phyloP scores from a whole-genome alignment of 2,329 filamentous ascomycete species.

The Fusarium albidum region DNA sequence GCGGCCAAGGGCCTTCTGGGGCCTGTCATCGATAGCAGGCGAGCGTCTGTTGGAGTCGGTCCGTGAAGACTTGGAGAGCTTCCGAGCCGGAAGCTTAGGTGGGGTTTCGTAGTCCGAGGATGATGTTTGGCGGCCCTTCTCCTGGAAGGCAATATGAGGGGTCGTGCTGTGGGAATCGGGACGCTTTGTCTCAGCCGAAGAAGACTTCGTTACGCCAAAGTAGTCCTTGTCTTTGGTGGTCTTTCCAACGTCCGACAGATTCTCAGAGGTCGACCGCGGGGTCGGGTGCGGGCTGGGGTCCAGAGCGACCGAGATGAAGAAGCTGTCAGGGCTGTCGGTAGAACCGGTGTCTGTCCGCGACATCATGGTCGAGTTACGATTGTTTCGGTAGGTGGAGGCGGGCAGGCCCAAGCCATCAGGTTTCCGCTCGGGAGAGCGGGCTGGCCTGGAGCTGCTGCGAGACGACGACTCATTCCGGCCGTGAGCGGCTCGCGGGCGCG shows the following conservation, averaged over 20 bases:
- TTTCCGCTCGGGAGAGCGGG: slow-evolving; percentile 64
- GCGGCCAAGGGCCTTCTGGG: slow-evolving; percentile 46
- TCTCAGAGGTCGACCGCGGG: slow-evolving; percentile 61
- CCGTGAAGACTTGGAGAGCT: slow-evolving; percentile 57
- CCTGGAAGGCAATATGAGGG: slow-evolving; percentile 92
- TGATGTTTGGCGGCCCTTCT: slow-evolving; percentile 72
- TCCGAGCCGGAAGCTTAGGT: slow-evolving; percentile 53
- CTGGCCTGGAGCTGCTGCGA: slow-evolving; percentile 60
- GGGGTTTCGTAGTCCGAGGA: slow-evolving; percentile 63
- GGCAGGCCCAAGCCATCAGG: slow-evolving; percentile 74
- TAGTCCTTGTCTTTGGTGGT: slow-evolving; percentile 67
- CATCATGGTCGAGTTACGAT: slow-evolving; percentile 75
- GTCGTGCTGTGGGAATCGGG: slow-evolving; percentile 65
- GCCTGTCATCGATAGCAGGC: slow-evolving; percentile 49
- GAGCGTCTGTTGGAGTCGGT: slow-evolving; percentile 43
- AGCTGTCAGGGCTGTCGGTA: slow-evolving; percentile 70
- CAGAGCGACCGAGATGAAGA: slow-evolving; percentile 79
- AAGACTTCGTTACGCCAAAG: slow-evolving; percentile 58
- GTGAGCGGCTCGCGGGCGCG: slow-evolving; percentile 63
- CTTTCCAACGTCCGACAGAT: slow-evolving; percentile 53
- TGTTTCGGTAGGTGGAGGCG: slow-evolving; percentile 79
- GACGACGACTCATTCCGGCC: slow-evolving; percentile 63
- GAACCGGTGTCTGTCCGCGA: slow-evolving; percentile 54
- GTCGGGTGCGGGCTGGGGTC: slow-evolving; percentile 72
- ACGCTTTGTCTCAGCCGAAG: slow-evolving; percentile 52